A percentile compares a stretch with the other conserved stretches of the same genome.
Conservation (phyloP, 495 filamentous ascomycete species). For the Astrothelium macrocarpum region DNA sequence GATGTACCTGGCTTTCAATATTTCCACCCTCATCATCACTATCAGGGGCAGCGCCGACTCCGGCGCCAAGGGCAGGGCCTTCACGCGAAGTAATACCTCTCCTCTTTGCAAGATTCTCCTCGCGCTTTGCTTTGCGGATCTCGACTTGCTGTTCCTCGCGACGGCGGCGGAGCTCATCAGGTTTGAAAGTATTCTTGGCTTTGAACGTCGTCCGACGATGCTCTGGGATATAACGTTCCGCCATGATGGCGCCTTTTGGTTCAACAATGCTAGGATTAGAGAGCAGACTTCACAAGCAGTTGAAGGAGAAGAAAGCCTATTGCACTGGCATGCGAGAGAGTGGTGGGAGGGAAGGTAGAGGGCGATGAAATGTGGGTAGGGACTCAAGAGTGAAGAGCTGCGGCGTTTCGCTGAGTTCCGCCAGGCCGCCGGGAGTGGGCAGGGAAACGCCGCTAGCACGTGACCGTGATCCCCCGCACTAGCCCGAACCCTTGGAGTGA, state of each 20-base stretch:
- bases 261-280: conserved; percentile 20
- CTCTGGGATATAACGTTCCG: conserved; percentile 97
- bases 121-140: conserved; percentile 94
- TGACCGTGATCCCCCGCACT: background rate
- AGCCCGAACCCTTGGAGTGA: too few species aligned
- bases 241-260: conserved; percentile 53
- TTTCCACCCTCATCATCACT: conserved; percentile 94
- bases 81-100: conserved; percentile 79
- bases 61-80: conserved; percentile 70
- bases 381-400: background rate
- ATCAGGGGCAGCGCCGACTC: conserved; percentile 77
- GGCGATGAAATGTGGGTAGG: background rate
- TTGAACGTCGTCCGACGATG: conserved; percentile 99
- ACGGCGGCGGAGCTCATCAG: conserved; percentile 94
- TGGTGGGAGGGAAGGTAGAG: background rate
- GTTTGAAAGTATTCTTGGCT: conserved; percentile 96
- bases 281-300: conserved; percentile 21
- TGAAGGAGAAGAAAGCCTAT: background rate
- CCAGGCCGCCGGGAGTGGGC: background rate
- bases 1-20: conserved; percentile 90
- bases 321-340: background rate
- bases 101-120: conserved; percentile 96
- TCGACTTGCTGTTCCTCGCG: conserved; percentile 99
- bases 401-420: background rate
- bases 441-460: conserved; percentile 2